These are phyloP conservation scores for Carex myosuroides DNA, from an alignment of 176 grass and related monocot species.

Conservation along the genomic window DNA sequence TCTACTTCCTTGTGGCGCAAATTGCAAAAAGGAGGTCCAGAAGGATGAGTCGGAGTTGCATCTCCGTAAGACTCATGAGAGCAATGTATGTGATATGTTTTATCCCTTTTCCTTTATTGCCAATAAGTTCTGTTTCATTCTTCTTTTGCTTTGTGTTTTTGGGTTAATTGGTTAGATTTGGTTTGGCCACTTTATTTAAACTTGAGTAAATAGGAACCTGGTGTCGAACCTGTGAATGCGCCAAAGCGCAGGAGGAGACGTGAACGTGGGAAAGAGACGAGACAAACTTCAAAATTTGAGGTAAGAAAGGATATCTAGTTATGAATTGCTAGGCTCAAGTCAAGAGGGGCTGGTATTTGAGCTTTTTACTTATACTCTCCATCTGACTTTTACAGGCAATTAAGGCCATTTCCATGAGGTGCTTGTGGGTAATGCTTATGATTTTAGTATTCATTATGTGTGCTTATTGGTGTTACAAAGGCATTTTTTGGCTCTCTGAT, in stretches of 20 bases:
- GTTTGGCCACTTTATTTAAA: conserved; percentile 4
- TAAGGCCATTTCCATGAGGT: conserved; percentile 26
- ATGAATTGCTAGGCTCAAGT: background rate
- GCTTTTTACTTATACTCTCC: background rate
- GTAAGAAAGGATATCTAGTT: conserved; percentile 30
- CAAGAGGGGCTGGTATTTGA: background rate
- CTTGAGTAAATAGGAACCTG: conserved; percentile 22
- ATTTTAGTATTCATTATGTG: conserved; percentile 17
- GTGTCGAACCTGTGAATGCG: conserved; percentile 36
- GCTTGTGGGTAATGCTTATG: conserved; percentile 38
- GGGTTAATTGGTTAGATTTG: background rate
- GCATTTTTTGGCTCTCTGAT: conserved; percentile 65
- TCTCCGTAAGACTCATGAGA: conserved; percentile 64
- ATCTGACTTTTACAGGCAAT: conserved; percentile 36
- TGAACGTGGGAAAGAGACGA: conserved; percentile 46
- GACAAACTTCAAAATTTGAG: conserved; percentile 46
- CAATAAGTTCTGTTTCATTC: background rate
- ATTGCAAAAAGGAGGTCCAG: conserved; percentile 58
- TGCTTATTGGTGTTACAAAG: conserved; percentile 37
- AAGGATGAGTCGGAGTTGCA: conserved; percentile 55
- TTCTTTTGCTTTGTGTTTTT: conserved; percentile 11
- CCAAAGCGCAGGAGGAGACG: conserved; percentile 75
- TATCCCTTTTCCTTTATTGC: background rate
- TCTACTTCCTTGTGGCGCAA: conserved; percentile 50
- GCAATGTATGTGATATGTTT: conserved; percentile 39